Evolutionary conservation across 768 basidiomycete genomes (phyloP).

Genomic region (Termitomyces titanicus): DNA sequence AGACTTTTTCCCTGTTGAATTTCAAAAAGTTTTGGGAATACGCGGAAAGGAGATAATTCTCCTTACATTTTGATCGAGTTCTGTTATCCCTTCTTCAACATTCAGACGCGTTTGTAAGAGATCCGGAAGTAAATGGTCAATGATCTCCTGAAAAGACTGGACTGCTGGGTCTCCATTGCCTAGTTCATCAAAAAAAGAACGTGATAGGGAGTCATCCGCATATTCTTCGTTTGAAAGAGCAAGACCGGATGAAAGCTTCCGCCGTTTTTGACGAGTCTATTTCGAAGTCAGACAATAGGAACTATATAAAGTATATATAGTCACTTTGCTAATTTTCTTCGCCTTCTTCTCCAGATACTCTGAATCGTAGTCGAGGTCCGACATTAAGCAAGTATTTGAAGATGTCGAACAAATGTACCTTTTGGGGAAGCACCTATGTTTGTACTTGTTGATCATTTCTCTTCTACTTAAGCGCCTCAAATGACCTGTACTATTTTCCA

Average conservation of each 20-base stretch:
- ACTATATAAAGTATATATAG: background rate
- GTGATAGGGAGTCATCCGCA: background rate
- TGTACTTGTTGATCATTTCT: background rate
- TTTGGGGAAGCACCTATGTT: background rate
- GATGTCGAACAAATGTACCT: background rate
- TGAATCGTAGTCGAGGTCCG: conserved; percentile 2
- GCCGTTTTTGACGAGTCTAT: conserved; percentile 13
- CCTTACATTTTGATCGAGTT: conserved; percentile 22
- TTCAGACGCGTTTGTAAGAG: conserved; percentile 20
- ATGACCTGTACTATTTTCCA: background rate
- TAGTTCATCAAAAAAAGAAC: conserved; percentile 17
- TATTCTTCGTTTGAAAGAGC: background rate
- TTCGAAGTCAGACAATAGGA: background rate
- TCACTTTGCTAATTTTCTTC: conserved; percentile 6
- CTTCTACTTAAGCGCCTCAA: background rate
- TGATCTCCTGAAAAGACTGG: conserved; percentile 26
- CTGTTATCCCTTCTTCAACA: conserved; percentile 16
- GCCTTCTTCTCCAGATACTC: conserved; percentile 8
- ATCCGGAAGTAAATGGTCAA: conserved; percentile 26
- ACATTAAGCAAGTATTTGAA: background rate
- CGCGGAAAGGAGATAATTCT: background rate
- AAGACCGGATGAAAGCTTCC: conserved; percentile 10
- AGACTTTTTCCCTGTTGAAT: conserved; percentile 28
- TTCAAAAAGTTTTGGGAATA: background rate
- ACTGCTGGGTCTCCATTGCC: conserved; percentile 13